phyloP scores from a whole-genome alignment of 1,284 basidiomycete species.

The Meira nashicola region DNA sequence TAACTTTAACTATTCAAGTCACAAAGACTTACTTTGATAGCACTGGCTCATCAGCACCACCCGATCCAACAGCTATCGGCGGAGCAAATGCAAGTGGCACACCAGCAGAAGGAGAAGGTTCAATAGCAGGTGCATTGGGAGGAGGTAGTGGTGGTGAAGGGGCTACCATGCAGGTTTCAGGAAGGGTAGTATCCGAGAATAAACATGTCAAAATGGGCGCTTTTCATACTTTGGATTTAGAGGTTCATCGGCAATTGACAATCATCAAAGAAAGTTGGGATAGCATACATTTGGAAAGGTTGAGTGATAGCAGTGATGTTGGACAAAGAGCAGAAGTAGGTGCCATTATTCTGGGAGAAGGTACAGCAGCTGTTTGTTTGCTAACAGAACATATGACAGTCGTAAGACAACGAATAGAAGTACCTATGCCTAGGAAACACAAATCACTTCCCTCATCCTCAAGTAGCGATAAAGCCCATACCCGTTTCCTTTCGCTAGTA shows the following conservation, averaged over 20 bases:
- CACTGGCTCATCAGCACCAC: conserved; percentile 31
- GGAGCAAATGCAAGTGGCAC: conserved; percentile 16
- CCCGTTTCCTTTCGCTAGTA: conserved; percentile 74
- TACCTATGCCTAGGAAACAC: conserved; percentile 79
- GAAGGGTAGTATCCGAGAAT: conserved; percentile 84
- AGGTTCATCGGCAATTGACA: conserved; percentile 82
- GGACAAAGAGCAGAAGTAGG: conserved; percentile 92
- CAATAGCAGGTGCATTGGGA: conserved; percentile 9
- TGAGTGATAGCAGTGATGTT: conserved; percentile 83
- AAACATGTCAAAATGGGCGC: conserved; percentile 87
- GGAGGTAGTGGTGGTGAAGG: conserved; percentile 26
- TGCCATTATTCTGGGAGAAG: conserved; percentile 91
- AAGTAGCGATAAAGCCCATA: conserved; percentile 36
- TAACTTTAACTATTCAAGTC: conserved; percentile 80
- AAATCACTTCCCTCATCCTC: conserved; percentile 41
- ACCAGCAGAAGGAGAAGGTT: conserved; percentile 1
- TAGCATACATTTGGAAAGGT: conserved; percentile 72
- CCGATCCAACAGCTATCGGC: conserved; percentile 31
- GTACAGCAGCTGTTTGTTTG: conserved; percentile 82
- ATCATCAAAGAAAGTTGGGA: conserved; percentile 92
- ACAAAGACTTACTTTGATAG: conserved; percentile 57
- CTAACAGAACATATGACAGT: conserved; percentile 96
- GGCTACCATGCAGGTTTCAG: conserved; percentile 74
- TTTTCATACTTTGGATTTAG: conserved; percentile 91
- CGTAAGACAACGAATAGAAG: conserved; percentile 82